phyloP scores from a whole-genome alignment of 2,329 filamentous ascomycete species.

The Grosmannia clavigera region DNA sequence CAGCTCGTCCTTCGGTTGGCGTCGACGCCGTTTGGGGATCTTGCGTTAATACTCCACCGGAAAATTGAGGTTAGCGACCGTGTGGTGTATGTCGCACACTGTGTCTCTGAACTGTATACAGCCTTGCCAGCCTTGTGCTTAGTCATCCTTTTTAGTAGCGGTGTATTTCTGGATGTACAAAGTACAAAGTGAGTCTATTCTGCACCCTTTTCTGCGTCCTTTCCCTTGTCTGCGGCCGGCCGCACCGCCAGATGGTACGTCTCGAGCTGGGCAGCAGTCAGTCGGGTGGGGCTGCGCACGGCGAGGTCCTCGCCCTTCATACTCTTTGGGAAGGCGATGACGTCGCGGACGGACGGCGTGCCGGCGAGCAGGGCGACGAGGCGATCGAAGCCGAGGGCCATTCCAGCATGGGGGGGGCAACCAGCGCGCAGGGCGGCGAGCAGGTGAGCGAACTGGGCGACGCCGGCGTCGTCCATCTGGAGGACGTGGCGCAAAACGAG shows the following conservation, averaged over 20 bases:
- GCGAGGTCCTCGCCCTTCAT: conserved; percentile 79
- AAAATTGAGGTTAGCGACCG: too few relatives aligned
- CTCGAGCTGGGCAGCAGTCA: conserved; percentile 45
- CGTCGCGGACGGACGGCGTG: conserved; percentile 69
- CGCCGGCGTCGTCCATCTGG: conserved; percentile 57
- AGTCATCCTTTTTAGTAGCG: not conserved
- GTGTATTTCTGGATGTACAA: too few relatives aligned
- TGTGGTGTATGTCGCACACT: too few relatives aligned
- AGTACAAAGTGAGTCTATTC: too few relatives aligned
- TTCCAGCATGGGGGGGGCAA: conserved; percentile 88
- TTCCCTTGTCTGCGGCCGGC: not conserved
- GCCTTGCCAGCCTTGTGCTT: too few relatives aligned
- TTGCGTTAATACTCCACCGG: not conserved
- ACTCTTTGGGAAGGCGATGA: conserved; percentile 94
- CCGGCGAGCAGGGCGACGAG: conserved; percentile 69
- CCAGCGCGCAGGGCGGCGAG: conserved; percentile 71
- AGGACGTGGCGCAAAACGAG: conserved; percentile 76
- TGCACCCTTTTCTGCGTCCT: too few relatives aligned
- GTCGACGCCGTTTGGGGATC: not conserved
- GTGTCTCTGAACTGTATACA: too few relatives aligned
- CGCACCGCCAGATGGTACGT: conserved; percentile 30
- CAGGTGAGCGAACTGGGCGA: conserved; percentile 76
- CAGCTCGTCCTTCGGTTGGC: too few relatives aligned
- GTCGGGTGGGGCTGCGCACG: conserved; percentile 60
- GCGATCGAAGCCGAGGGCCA: conserved; percentile 86